Conservation (phyloP, 805 yeast genomes). For the Hanseniaspora pseudoguilliermondii region DNA sequence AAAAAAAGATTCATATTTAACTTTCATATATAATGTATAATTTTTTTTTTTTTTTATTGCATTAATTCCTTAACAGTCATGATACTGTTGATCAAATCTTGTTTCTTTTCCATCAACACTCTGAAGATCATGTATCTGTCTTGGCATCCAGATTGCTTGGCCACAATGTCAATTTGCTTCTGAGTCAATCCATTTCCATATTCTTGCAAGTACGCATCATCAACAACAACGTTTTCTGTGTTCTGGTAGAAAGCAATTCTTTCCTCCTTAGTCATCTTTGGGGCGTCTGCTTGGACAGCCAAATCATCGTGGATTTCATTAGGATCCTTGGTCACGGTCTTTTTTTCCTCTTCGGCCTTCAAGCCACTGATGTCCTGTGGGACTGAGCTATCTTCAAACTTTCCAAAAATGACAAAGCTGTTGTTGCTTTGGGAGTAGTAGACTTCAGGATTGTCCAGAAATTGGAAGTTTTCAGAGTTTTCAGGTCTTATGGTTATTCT, state of each 20-base stretch:
- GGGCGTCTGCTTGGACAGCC: slow-evolving; percentile 9
- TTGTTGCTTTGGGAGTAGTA: slow-evolving; percentile 6
- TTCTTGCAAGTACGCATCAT: slow-evolving; percentile 6
- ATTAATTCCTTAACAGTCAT: slow-evolving; percentile 6
- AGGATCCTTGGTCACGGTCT: not conserved
- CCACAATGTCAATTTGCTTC: slow-evolving; percentile 9
- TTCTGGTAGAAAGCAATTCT: not conserved
- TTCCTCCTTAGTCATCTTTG: slow-evolving; percentile 7
- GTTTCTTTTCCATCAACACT: slow-evolving; percentile 8
- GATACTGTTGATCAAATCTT: slow-evolving; percentile 6
- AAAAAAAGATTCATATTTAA: not conserved
- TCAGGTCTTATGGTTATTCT: slow-evolving; percentile 12
- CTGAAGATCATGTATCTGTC: slow-evolving; percentile 11
- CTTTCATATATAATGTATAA: too few species aligned
- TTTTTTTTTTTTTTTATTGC: not conserved
- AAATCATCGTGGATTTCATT: slow-evolving; percentile 9
- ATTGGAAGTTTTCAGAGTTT: slow-evolving; percentile 10
- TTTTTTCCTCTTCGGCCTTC: not conserved
- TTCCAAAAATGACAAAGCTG: slow-evolving; percentile 11
- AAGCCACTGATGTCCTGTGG: not conserved
- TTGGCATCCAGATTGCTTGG: slow-evolving; percentile 8
- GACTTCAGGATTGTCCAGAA: slow-evolving; percentile 10
- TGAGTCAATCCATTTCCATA: slow-evolving; percentile 8
- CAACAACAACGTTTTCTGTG: slow-evolving; percentile 3
- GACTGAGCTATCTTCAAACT: slow-evolving; percentile 4